These are phyloP conservation scores for Pseudoturritis turrita DNA, from an alignment of 345 rosid species.

Conservation along the genomic window DNA sequence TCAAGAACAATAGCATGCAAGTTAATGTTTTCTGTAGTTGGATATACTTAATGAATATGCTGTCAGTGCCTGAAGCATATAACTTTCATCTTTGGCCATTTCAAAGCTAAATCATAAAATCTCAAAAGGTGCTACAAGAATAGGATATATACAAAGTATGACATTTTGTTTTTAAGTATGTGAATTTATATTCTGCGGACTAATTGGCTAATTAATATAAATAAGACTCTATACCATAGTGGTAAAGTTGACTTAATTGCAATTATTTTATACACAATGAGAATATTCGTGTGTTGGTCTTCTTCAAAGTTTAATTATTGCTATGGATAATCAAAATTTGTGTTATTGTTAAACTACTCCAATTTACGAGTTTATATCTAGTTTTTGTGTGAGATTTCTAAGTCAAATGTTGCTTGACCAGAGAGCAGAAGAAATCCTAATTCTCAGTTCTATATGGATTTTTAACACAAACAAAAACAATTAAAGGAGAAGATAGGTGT, in stretches of 20 bases:
- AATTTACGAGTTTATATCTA: not conserved
- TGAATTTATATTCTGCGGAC: no score
- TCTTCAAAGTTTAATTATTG: not conserved
- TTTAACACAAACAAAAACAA: not conserved
- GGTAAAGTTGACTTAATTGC: not conserved
- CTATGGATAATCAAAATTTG: not conserved
- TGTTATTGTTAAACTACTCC: not conserved
- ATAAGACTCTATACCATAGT: not conserved
- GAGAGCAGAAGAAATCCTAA: not conserved
- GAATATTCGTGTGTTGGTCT: not conserved
- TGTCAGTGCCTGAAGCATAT: constrained; percentile 5
- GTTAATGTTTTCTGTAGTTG: not conserved
- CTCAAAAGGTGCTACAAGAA: not conserved
- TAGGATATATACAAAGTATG: no score
- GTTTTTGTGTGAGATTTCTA: not conserved
- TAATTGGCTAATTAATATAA: not conserved
- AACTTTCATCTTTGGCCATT: constrained; percentile 2
- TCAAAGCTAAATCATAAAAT: not conserved
- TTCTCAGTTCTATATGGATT: not conserved
- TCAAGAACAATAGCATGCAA: constrained; percentile 6
- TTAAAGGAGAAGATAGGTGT: not conserved
- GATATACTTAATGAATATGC: constrained; percentile 22
- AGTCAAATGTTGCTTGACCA: not conserved
- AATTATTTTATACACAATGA: no score
- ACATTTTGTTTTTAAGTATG: no score